Conservation (phyloP, 495 filamentous ascomycete species). For the Pyrenula massariospora region DNA sequence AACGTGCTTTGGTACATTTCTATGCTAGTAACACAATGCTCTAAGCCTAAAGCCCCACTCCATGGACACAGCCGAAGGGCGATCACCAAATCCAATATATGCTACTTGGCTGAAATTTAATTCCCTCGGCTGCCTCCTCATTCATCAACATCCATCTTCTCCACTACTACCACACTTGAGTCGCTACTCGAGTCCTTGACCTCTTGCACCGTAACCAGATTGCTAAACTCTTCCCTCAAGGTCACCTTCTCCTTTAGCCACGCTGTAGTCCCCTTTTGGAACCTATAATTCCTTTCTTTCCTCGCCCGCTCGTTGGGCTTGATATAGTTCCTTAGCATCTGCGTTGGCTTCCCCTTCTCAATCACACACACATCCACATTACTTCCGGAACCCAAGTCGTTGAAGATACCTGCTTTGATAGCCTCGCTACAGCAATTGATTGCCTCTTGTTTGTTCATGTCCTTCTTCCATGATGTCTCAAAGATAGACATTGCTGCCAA, state of each 20-base stretch:
- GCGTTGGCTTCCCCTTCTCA: constrained; percentile 76
- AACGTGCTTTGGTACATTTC: no score
- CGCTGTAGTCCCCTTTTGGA: constrained; percentile 80
- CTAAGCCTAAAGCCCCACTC: no score
- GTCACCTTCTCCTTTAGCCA: constrained; percentile 90
- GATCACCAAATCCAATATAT: no score
- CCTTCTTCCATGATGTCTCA: constrained; percentile 85
- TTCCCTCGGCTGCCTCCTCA: no score
- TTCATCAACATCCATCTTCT: constrained; percentile 90
- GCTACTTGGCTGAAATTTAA: no score
- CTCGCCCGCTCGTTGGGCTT: constrained; percentile 81
- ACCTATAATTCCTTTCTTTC: constrained; percentile 90
- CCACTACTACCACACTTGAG: constrained; percentile 42
- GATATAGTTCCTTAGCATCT: constrained; percentile 79
- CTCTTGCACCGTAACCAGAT: constrained; percentile 89
- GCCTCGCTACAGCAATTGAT: constrained; percentile 74
- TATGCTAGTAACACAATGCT: no score
- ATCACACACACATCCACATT: constrained; percentile 98
- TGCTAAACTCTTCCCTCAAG: constrained; percentile 82
- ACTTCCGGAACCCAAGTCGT: constrained; percentile 91
- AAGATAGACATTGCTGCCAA: constrained; percentile 97
- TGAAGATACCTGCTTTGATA: constrained; percentile 97
- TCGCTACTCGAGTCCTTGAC: constrained; percentile 41
- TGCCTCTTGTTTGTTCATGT: constrained; percentile 68
- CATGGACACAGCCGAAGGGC: no score